Evolutionary conservation across 1,284 basidiomycete genomes (phyloP), one percentile per base, ranked within the genome.

Genomic region (Gymnopus androsaceus): DNA sequence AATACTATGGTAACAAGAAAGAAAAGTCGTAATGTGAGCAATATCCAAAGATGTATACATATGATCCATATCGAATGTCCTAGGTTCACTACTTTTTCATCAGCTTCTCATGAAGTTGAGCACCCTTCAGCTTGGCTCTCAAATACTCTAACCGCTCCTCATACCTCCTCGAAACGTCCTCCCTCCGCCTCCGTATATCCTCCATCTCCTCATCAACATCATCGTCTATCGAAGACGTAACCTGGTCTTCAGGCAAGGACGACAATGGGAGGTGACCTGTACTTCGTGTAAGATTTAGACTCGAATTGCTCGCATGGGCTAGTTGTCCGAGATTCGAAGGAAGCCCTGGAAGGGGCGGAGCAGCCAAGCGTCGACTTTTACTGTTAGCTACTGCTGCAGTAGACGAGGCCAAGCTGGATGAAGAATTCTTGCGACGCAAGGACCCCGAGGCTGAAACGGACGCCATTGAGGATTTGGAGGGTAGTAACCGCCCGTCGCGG

Each of bases 41-140:
- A 42, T 41, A 41, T 6, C 38, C 21, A 42, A 23, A 52, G 38
- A 27, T 31, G 23, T 47, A 30, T 47, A 28, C 21, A 30, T 30
- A 28, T n/a, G 28, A 44, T 44, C 23, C n/a, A 44, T 17, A 44
- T 44, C 42, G 14, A 42, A 27, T 45, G 28, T 45, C 37, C 37
- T 51, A 37, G 27, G 25, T 40, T 11, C 19, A 45, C 49, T 67
- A 83, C 65, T 75, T 80, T 63, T 76, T 77, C 72, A 85, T 57
- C 55, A 89, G 69, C 67, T 85, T 87, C 72, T 90, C 88, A 56
- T 85, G 84, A 65, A 90, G 69, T 70, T 90, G 85, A 1, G 87
- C 88, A 23, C 84, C 83, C 70, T 88, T 89, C 68, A 90, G 65
- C 68, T 83, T 82, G 50, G 87, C 87, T 44, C 82, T 78, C 59